These are phyloP conservation scores for Aureobasidium vineae DNA, from an alignment of 2,329 filamentous ascomycete genomes.

Conservation along the genomic window DNA sequence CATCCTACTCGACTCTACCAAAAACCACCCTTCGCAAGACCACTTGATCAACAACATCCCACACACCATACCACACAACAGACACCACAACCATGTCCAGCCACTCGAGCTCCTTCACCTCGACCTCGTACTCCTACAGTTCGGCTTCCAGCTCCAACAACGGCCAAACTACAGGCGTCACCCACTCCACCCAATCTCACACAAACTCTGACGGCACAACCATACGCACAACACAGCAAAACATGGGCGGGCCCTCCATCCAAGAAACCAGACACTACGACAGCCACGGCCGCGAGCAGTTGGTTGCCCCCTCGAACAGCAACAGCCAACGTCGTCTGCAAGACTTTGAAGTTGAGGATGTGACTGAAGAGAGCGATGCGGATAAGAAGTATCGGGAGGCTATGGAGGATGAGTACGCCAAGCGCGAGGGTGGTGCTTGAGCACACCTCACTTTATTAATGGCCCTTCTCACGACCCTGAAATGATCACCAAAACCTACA, in stretches of 20 bases:
- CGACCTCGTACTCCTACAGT: slow-evolving; percentile 31
- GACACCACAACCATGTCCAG: slow-evolving; percentile 28
- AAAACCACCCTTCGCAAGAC: too few species aligned
- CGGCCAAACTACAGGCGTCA: slow-evolving; percentile 32
- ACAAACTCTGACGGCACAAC: slow-evolving; percentile 33
- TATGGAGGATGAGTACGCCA: slow-evolving; percentile 48
- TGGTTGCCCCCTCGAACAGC: slow-evolving; percentile 27
- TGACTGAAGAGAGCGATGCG: slow-evolving; percentile 38
- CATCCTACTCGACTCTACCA: too few species aligned
- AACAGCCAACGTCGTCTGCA: slow-evolving; percentile 24
- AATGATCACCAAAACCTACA: not conserved
- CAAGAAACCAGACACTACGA: slow-evolving; percentile 37
- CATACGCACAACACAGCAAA: slow-evolving; percentile 35
- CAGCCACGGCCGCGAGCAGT: slow-evolving; percentile 34
- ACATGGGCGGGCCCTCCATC: slow-evolving; percentile 34
- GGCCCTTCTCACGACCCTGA: not conserved
- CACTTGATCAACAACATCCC: not conserved
- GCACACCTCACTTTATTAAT: not conserved
- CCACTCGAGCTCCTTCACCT: slow-evolving; percentile 23
- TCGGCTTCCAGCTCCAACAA: slow-evolving; percentile 31
- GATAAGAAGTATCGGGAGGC: slow-evolving; percentile 43
- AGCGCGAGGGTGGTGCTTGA: slow-evolving; percentile 45
- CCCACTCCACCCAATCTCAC: slow-evolving; percentile 31
- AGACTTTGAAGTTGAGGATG: slow-evolving; percentile 34
- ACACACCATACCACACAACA: not conserved